These are phyloP conservation scores for Ramaria rubella DNA, from an alignment of 768 basidiomycete genomes.

Conservation along the genomic window DNA sequence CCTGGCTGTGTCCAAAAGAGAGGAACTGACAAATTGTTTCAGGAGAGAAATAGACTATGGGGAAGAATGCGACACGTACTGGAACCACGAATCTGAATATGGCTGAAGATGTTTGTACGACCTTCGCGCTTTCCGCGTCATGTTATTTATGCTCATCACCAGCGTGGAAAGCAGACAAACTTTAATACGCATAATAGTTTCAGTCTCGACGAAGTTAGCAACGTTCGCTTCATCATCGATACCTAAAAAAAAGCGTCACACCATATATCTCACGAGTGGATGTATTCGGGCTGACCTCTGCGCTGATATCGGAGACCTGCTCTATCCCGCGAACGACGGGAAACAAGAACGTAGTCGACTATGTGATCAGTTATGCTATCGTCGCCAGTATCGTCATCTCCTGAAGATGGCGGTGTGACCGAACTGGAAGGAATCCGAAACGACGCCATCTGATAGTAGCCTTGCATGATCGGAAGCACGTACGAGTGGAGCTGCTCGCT, in stretches of 20 bases:
- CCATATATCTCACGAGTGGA: neutral
- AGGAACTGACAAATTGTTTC: constrained; percentile 52
- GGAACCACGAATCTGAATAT: constrained; percentile 88
- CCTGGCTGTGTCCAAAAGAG: constrained; percentile 90
- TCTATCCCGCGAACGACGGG: constrained; percentile 79
- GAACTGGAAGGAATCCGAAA: constrained; percentile 48
- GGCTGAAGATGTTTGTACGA: constrained; percentile 72
- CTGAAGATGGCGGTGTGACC: constrained; percentile 33
- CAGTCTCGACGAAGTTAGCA: constrained; percentile 95
- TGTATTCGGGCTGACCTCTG: constrained; percentile 44
- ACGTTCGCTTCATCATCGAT: constrained; percentile 90
- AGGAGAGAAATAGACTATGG: neutral
- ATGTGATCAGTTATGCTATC: constrained; percentile 12
- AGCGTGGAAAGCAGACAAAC: constrained; percentile 34
- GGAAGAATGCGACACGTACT: constrained; percentile 42
- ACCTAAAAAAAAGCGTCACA: neutral
- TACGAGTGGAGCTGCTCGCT: constrained; percentile 64
- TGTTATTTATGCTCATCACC: neutral
- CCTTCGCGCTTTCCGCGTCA: constrained; percentile 54
- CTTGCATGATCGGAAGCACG: constrained; percentile 89
- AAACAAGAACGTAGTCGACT: constrained; percentile 78
- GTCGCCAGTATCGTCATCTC: constrained; percentile 22
- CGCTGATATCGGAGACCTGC: constrained; percentile 94
- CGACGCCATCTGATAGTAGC: constrained; percentile 72
- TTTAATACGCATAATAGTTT: constrained; percentile 79